Base-by-base conservation (phyloP, 176 grass and related monocot species). In the Echinochloa phyllopogon region DNA sequence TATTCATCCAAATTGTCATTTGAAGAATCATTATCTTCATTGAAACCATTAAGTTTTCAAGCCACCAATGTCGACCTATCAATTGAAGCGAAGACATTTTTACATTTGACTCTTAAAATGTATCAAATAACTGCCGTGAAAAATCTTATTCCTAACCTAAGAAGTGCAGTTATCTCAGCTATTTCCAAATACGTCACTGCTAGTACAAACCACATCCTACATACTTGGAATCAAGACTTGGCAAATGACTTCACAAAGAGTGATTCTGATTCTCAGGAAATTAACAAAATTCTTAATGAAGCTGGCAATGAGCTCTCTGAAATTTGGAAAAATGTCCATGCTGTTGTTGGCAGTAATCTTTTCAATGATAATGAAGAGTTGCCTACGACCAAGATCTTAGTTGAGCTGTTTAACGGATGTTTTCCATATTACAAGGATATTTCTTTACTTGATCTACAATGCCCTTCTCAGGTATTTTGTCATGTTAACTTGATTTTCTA, bases 1-100 rank as follows among this genome's bases (percentile, higher is more conserved):
- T 77, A 66, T 78, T 90, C 84, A 78, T 89, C 89, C 41, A 95
- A 91, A 79, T 88, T 95, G 79, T 81, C 81, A 57, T 89, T 98
- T 79, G 84, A 93, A 68, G 93, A 90, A 72, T 89, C 93, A 40
- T 74, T 95, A 83, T 87, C 91, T 63, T 91, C 75, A 60, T 51
- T 95, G 57, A 98, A 95, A 63, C 89, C 87, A 37, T 88, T 93
- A 72, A 83, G 43, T 70, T 90, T 92, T 86, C 87, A 85, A 84
- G 64, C 86, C 63, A 88, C 84, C 12, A 83, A 92, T 44, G 82
- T 87, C 47, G 82, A 95, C 16, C 75, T 93, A 49, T 83, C 92
- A 73, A 53, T 56, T 87, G 89, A 98, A 84, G 77, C 85, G 49
- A 98, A 90, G 83, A 86, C 83, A 76, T 76, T 95, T 85, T 73